Base-by-base conservation (phyloP, 2,329 filamentous ascomycete genomes). In the Thermothelomyces thermophilus region DNA sequence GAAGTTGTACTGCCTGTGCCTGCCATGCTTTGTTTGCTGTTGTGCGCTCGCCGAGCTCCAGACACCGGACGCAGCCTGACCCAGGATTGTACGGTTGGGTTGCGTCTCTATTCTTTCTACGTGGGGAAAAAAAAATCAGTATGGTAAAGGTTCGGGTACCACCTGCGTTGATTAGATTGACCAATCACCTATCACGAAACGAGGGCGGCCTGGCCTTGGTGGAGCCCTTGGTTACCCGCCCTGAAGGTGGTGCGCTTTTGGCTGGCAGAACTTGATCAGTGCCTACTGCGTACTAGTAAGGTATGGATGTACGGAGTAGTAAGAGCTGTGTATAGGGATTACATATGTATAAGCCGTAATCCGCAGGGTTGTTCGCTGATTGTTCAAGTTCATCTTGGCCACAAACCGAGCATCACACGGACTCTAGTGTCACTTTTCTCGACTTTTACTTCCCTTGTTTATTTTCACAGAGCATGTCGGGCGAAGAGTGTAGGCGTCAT, bases 1-100 rank as follows among this genome's bases (percentile, higher is more conserved):
- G 81, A 83, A 53, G 75, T 75, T 42, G 73, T 76, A 66, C 74
- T 77, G 59, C 65, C 65, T 55, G 69, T 66, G 31, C 59, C 60
- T 41, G 64, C 63, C 65, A 67, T 67, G 20, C 48, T 56, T 56
- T 19, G 6, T 33, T 9, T 42, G 30, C 22, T 22, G 42, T n/a
- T 30, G 41, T 24, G 9, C 24, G 40, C 31, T 41, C 47, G 36
- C n/a, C 30, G n/a, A 19, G 22, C 28, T 50, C 31, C 35, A 41
- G 7, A 46, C 46, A 28, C 35, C 37, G 3, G 14, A 28, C 19
- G 16, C 40, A 39, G 26, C 11, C 39, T 39, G 39, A 22, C 16
- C 14, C 36, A 11, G 13, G n/a, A 19, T 28, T 44, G 48, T 31
- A 16, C 41, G 35, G 31, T n/a, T n/a, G n/a, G 16, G 33, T 14